These are phyloP conservation scores for Aegilops umbellulata DNA, from an alignment of 176 grass and related monocot species.

Conservation along the genomic window DNA sequence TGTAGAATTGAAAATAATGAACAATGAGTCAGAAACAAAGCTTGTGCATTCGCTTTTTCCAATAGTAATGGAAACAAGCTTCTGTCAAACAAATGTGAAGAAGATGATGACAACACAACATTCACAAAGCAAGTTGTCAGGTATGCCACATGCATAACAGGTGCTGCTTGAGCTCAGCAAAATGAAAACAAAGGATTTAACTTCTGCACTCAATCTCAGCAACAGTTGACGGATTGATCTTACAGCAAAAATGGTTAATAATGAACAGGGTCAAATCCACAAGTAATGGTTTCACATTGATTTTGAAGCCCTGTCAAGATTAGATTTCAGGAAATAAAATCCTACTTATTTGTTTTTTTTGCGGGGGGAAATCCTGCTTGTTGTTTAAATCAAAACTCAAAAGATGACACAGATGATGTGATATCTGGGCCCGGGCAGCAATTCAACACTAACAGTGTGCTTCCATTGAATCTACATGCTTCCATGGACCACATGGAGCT, in stretches of 20 bases:
- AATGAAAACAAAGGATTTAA: neutral
- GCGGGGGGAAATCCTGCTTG: neutral
- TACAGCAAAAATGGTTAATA: neutral
- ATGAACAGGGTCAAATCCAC: neutral
- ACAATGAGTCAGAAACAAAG: constrained; percentile 11
- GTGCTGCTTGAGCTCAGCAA: neutral
- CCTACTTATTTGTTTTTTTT: neutral
- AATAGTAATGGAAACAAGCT: constrained; percentile 9
- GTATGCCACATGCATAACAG: constrained; percentile 15
- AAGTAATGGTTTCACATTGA: neutral
- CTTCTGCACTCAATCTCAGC: neutral
- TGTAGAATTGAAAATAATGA: constrained; percentile 30
- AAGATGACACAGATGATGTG: neutral
- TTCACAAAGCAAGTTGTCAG: neutral
- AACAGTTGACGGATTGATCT: neutral
- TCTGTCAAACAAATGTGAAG: constrained; percentile 29
- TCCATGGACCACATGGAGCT: neutral
- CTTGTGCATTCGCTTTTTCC: constrained; percentile 7
- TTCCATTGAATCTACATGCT: constrained; percentile 1
- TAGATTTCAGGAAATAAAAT: neutral
- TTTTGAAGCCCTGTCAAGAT: neutral
- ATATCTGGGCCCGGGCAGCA: neutral
- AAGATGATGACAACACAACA: constrained; percentile 12
- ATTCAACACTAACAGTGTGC: neutral
- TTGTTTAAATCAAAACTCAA: neutral